Evolutionary conservation across 331 rosid genomes (phyloP).

Genomic region (Quercus phellos): DNA sequence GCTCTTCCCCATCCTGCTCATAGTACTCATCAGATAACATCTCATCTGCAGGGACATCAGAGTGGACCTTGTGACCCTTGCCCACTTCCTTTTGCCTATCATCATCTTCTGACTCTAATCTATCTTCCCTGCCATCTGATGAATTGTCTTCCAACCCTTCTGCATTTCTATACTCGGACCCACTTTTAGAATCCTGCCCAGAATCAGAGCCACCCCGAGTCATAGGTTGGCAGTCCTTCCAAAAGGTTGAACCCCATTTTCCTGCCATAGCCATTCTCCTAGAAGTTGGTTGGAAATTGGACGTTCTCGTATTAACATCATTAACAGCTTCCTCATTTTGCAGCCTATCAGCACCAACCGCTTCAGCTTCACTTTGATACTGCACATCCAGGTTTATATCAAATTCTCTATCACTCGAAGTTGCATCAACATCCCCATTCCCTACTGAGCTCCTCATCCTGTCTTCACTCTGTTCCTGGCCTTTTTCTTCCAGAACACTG

Average conservation of each 20-base stretch:
- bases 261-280: conserved; percentile 62
- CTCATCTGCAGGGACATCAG: conserved; percentile 89
- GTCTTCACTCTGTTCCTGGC: conserved; percentile 48
- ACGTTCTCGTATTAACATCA: conserved; percentile 43
- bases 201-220: conserved; percentile 70
- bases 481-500: conserved; percentile 61
- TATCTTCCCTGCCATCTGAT: conserved; percentile 62
- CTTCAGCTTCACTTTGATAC: conserved; percentile 79
- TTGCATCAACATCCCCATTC: conserved; percentile 51
- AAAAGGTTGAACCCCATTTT: conserved; percentile 95
- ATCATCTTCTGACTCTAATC: conserved; percentile 78
- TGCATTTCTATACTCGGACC: conserved; percentile 55
- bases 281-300: conserved; percentile 54
- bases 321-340: conserved; percentile 54
- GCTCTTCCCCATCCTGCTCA: conserved; percentile 95
- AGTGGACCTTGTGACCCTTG: conserved; percentile 61
- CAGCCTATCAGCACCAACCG: conserved; percentile 43
- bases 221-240: conserved; percentile 93
- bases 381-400: conserved; percentile 76
- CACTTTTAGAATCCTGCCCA: conserved; percentile 76
- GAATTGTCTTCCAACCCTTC: conserved; percentile 70
- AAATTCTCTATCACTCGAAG: conserved; percentile 72
- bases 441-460: conserved; percentile 53
- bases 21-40: conserved; percentile 98
- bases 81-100: conserved; percentile 49